Evolutionary conservation across 345 rosid genomes (phyloP).

Genomic region (Heritiera fomes): DNA sequence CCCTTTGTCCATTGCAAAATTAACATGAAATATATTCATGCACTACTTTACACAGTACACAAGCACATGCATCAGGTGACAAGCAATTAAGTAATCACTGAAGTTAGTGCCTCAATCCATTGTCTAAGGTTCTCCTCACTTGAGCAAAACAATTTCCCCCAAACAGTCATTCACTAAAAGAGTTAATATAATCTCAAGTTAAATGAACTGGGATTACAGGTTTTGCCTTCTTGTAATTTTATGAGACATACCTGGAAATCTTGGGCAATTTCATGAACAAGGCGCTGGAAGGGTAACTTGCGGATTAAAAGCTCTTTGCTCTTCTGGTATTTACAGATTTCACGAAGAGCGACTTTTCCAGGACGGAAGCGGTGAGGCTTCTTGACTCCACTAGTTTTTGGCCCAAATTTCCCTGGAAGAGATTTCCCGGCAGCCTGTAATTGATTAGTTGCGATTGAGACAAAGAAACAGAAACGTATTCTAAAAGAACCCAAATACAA

Average conservation of each 20-base stretch:
- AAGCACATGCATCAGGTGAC: too few relatives aligned
- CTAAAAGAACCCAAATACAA: background rate
- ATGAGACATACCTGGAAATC: constrained; percentile 40
- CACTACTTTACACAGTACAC: too few relatives aligned
- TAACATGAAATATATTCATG: too few relatives aligned
- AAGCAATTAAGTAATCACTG: too few relatives aligned
- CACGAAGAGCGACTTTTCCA: constrained; percentile 74
- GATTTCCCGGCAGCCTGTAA: constrained; percentile 44
- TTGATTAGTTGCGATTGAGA: background rate
- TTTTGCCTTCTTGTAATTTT: background rate
- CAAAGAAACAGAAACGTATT: background rate
- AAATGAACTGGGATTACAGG: background rate
- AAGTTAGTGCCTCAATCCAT: too few relatives aligned
- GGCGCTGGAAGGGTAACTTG: constrained; percentile 68
- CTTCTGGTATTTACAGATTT: constrained; percentile 65
- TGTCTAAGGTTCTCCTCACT: too few relatives aligned
- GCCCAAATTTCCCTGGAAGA: constrained; percentile 54
- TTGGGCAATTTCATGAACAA: constrained; percentile 77
- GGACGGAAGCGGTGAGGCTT: constrained; percentile 77
- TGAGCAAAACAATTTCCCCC: too few relatives aligned
- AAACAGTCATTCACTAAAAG: background rate
- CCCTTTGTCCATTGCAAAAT: too few relatives aligned
- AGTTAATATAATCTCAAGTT: background rate
- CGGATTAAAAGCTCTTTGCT: constrained; percentile 75
- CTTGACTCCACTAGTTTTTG: constrained; percentile 69